Percentiles rank a stretch among this genome's conserved stretches.
phyloP scores from a whole-genome alignment of 176 grass and related monocot genomes.

The Coix lacrymajobi region DNA sequence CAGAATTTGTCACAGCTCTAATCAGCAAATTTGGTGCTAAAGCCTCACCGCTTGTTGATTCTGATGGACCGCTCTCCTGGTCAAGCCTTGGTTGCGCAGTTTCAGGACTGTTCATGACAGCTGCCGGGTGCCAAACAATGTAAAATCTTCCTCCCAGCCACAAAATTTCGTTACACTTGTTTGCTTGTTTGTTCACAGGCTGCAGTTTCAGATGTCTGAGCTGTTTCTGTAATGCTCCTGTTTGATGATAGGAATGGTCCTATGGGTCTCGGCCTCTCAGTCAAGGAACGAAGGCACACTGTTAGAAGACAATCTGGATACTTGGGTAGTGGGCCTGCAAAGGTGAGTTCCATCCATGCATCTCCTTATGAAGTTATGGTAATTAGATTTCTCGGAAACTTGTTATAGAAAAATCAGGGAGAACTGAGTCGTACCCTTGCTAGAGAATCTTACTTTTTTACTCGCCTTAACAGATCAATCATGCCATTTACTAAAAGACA shows the following conservation, averaged over 20 bases:
- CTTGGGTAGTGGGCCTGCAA: background rate
- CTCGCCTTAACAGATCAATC: background rate
- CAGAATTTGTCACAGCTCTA: conserved; percentile 37
- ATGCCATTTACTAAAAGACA: background rate
- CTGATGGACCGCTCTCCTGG: background rate
- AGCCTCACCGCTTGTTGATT: background rate
- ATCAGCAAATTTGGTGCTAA: conserved; percentile 20
- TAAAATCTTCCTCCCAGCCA: background rate
- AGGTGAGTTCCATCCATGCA: conserved; percentile 1
- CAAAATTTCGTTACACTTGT: background rate
- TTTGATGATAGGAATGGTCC: conserved; percentile 30
- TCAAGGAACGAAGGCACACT: conserved; percentile 11
- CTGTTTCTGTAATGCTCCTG: background rate
- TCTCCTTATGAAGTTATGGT: background rate
- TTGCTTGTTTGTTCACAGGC: background rate
- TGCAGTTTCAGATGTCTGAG: background rate
- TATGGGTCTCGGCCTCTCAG: background rate
- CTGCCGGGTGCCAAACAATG: conserved; percentile 36
- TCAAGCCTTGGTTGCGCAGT: background rate
- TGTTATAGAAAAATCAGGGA: background rate
- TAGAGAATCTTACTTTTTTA: background rate
- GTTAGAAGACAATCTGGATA: conserved; percentile 1
- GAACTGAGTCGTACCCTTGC: background rate
- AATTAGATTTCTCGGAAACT: background rate
- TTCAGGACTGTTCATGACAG: conserved; percentile 20